Evolutionary conservation across 176 grass and related monocot species (phyloP).

Genomic region (Zoysia japonica): DNA sequence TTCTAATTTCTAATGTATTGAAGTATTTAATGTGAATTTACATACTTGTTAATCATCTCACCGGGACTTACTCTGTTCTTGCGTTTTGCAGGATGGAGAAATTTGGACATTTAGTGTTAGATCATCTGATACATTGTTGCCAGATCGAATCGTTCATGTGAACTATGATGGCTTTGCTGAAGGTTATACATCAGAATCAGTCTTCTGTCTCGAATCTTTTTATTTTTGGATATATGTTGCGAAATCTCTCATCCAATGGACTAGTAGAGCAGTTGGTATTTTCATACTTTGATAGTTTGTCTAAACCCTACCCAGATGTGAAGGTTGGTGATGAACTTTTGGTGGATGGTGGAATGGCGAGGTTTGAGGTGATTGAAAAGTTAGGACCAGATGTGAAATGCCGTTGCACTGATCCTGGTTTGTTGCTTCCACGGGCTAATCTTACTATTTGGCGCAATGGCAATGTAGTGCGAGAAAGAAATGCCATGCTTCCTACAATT

Average conservation of each 20-base stretch:
- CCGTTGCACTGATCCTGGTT: constrained; percentile 84
- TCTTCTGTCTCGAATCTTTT: constrained; percentile 13
- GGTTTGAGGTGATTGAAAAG: constrained; percentile 95
- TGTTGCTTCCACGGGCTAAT: constrained; percentile 88
- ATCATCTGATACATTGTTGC: constrained; percentile 72
- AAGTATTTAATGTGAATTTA: neutral
- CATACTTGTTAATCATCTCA: neutral
- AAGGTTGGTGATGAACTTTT: constrained; percentile 90
- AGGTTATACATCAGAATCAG: constrained; percentile 49
- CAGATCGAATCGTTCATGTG: constrained; percentile 78
- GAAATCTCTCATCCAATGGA: neutral
- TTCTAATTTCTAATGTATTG: neutral
- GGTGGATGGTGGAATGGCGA: constrained; percentile 95
- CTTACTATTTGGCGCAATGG: constrained; percentile 92
- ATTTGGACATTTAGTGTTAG: constrained; percentile 96
- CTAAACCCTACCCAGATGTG: constrained; percentile 63
- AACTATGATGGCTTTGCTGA: constrained; percentile 98
- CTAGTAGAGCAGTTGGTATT: neutral
- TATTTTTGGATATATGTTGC: neutral
- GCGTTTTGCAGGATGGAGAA: constrained; percentile 82
- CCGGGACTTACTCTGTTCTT: neutral
- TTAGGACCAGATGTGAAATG: constrained; percentile 93
- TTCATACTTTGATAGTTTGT: constrained; percentile 7
- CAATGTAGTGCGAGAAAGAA: constrained; percentile 80
- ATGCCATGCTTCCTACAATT: constrained; percentile 99